Evolutionary conservation across 805 yeast species (phyloP), one percentile per base, ranked within the genome.

Genomic region (Wickerhamomyces tratensis): DNA sequence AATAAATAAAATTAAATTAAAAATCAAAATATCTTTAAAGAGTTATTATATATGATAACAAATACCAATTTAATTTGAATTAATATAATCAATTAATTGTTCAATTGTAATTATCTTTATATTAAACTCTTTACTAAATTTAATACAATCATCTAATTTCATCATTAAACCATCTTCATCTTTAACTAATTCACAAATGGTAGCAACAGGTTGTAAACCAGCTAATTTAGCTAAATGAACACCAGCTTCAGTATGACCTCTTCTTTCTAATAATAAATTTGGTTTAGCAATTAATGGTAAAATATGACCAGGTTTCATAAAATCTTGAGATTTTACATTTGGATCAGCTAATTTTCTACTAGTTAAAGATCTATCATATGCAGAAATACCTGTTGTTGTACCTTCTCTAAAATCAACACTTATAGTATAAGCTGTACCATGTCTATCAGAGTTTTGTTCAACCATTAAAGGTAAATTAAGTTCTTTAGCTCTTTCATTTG

Each of bases 241-340:
- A 27, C 87, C 88, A 14, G 98, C 98, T 66, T 93, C 99, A 10
- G 99, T 93, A 61, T 93, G 99, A 13, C 99, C 99, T 44, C 85
- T 71, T 69, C 99, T 83, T 40, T 68, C 65, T 43, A 79, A 68
- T 44, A 93, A 77, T 41, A 95, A 81, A 1, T 96, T 95, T 25
- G 84, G 84, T 20, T 73, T 84, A 4, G 98, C 98, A 52, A 98
- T 74, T 53, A 93, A 71, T 4, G 98, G 99, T 49, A 91, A 77
- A 30, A 93, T 68, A 58, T 93, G 99, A 14, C 99, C 99, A 0
- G 99, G 99, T 54, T 84, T 78, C 58, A 86, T 67, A 58, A 93
- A 86, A 45, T 86, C 89, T 0, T 50, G 65, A 0, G 94, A 72
- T 37, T 65, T 68, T 8, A 81, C 58, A 4, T 49, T 45, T 5